Percentiles rank a stretch among this genome's conserved stretches.
These are phyloP conservation scores for Phellopilus nigrolimitatus DNA, from an alignment of 1,284 basidiomycete genomes.

Conservation along the genomic window DNA sequence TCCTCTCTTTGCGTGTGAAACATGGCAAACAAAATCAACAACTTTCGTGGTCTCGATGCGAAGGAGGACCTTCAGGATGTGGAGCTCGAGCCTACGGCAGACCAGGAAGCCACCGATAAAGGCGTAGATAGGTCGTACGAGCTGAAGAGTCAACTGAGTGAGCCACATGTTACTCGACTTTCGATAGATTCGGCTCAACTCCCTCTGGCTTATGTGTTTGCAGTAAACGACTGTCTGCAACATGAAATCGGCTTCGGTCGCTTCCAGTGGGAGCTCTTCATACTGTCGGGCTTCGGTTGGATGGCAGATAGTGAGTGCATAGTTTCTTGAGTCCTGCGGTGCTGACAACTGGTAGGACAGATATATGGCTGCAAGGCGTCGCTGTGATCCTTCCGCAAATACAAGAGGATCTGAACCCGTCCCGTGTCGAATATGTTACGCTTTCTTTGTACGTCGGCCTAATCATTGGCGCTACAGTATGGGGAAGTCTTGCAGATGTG, in stretches of 20 bases:
- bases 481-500: slow-evolving; percentile 46
- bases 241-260: slow-evolving; percentile 57
- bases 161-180: slow-evolving; percentile 4
- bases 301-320: slow-evolving; percentile 43
- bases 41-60: neutral
- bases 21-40: neutral
- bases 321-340: slow-evolving; percentile 16
- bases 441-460: slow-evolving; percentile 55
- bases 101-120: slow-evolving; percentile 14
- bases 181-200: neutral
- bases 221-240: slow-evolving; percentile 45
- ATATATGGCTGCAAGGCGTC: slow-evolving; percentile 51
- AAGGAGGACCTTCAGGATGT: no score
- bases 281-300: slow-evolving; percentile 52
- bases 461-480: slow-evolving; percentile 51
- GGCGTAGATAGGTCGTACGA: slow-evolving; percentile 28
- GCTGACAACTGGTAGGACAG: slow-evolving; percentile 29
- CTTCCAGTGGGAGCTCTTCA: slow-evolving; percentile 57
- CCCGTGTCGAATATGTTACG: slow-evolving; percentile 43
- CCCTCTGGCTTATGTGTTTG: no score
- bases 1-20: no score
- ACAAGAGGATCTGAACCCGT: slow-evolving; percentile 40
- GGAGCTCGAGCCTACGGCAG: no score
- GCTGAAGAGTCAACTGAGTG: slow-evolving; percentile 25
- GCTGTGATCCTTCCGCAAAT: slow-evolving; percentile 49